Conservation (phyloP, 441 rosid species). For the Jatropha podagrica region DNA sequence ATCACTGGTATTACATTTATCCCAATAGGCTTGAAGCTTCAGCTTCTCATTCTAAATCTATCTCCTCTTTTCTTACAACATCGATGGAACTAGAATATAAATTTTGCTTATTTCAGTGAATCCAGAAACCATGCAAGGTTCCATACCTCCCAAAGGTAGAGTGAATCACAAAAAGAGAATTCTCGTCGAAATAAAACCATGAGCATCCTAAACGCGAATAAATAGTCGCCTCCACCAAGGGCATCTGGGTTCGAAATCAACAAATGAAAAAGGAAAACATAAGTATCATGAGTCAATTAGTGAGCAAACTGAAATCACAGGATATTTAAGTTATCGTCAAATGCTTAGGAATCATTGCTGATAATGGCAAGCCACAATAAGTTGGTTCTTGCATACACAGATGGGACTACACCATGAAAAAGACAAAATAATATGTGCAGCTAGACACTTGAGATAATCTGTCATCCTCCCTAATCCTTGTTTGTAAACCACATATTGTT, state of each 20-base stretch:
- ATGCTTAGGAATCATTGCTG: slow-evolving; percentile 2
- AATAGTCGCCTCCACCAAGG: slow-evolving; percentile 93
- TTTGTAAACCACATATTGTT: no score
- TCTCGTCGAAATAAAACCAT: slow-evolving; percentile 98
- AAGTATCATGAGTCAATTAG: neutral
- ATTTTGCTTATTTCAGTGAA: neutral
- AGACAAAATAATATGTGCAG: neutral
- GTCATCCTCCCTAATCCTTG: neutral
- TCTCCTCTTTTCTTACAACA: neutral
- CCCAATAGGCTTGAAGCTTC: no score
- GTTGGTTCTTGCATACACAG: neutral
- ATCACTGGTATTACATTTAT: no score
- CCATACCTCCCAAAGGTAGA: slow-evolving; percentile 96
- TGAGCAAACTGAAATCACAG: neutral
- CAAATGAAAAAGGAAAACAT: neutral
- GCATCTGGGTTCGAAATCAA: slow-evolving; percentile 52
- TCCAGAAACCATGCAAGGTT: slow-evolving; percentile 15
- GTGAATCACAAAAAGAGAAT: slow-evolving; percentile 92
- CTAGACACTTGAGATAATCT: neutral
- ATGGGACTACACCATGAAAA: neutral
- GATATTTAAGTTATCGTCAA: neutral
- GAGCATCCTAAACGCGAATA: slow-evolving; percentile 94
- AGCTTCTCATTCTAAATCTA: no score
- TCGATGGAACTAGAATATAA: neutral
- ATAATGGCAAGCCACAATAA: slow-evolving; percentile 1